Evolutionary conservation across 495 filamentous ascomycete species (phyloP).

Genomic region (Saxophila tyrrhenica): DNA sequence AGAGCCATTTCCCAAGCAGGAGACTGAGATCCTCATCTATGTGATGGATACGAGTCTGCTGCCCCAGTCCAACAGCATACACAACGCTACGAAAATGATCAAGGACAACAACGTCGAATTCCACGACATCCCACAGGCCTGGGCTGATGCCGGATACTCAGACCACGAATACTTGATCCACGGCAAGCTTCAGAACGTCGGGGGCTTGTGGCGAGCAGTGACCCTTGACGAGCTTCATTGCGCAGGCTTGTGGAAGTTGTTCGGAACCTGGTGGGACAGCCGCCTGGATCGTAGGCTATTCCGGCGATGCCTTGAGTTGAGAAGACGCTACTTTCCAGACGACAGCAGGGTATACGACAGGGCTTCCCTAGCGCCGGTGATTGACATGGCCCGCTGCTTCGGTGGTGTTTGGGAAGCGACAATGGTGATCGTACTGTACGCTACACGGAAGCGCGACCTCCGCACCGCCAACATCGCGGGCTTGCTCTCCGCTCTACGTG

Average conservation of each 20-base stretch:
- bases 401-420: not conserved
- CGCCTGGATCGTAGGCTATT: not conserved
- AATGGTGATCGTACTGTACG: not conserved
- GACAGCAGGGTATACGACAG: not conserved
- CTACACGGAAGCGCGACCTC: not conserved
- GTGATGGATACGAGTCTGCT: slow-evolving; percentile 2
- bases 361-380: not conserved
- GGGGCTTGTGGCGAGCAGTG: not conserved
- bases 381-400: not conserved
- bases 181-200: not conserved
- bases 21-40: not conserved
- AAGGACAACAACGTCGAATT: not conserved
- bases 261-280: not conserved
- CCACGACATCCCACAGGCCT: not conserved
- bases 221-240: not conserved
- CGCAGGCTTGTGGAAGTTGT: not conserved
- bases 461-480: not conserved
- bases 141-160: no score
- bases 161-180: not conserved
- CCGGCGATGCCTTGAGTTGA: not conserved
- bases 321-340: not conserved
- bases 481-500: not conserved
- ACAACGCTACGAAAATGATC: not conserved
- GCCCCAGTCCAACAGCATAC: not conserved
- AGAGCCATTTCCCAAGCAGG: no score